Evolutionary conservation across 805 yeast genomes (phyloP), one percentile per base, ranked within the genome.

Genomic region (Candida insectalens): DNA sequence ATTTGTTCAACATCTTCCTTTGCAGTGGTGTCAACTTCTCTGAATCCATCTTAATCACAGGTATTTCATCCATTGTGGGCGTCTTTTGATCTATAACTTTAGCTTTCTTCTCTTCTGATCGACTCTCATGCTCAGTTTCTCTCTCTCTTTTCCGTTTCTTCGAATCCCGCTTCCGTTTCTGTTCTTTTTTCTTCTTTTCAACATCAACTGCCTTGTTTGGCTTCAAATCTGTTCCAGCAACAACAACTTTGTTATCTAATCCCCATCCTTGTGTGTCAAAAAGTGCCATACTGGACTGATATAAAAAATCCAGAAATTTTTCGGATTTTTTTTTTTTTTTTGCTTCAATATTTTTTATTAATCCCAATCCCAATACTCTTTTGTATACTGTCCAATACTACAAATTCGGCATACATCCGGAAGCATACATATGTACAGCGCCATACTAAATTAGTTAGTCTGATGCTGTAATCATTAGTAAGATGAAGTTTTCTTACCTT

Each of bases 1-100:
- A 69, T 54, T 92, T 92, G 30, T 83, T 85, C 77, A 85, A 75
- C 97, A 92, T 89, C 51, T 92, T 92, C 49, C 82, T 83, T 58
- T 92, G 99, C 42, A 88, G 60, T 13, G 95, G 94, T 0, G 96
- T 84, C 35, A 88, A 59, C 30, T 76, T 73, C 4, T 19, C n/a
- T 7, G 27, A 33, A 16, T 33, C 41, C 20, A 36, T 20, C 5
- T 33, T 27, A 19, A 8, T 10, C 10, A 30, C 28, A 6, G 18
- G 14, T 21, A 32, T 42, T 19, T 36, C 34, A 20, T 38, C 34
- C 20, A 33, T 25, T 22, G 37, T 35, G 19, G 16, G 33, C 30
- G 25, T 32, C 12, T 33, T 40, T 8, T 28, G 36, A 16, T 33
- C 27, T 27, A 26, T 22, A n/a, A 25, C 29, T 13, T 32, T 34